These are phyloP conservation scores for Aspergillus brunneoviolaceus DNA, from an alignment of 2,329 filamentous ascomycete species.

Conservation along the genomic window DNA sequence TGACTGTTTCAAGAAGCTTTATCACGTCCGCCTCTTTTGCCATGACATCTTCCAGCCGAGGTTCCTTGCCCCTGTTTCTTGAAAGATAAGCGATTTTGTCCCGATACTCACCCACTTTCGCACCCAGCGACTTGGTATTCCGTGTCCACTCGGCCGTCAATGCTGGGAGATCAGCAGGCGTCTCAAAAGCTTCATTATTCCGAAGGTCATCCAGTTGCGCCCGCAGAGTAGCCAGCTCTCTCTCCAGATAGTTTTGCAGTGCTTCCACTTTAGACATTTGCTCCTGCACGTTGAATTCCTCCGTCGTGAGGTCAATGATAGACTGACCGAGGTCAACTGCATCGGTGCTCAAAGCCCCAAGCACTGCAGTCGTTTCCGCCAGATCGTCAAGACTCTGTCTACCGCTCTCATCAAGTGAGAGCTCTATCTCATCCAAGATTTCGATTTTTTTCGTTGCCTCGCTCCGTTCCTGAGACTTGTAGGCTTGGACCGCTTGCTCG, in stretches of 20 bases:
- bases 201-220: constrained; percentile 32
- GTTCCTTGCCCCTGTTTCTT: constrained; percentile 29
- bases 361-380: constrained; percentile 51
- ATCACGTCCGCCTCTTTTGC: constrained; percentile 60
- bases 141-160: constrained; percentile 74
- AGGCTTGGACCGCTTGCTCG: constrained; percentile 35
- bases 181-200: constrained; percentile 49
- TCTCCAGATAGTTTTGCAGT: constrained; percentile 58
- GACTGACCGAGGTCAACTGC: constrained; percentile 52
- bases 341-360: constrained; percentile 52
- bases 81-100: constrained; percentile 52
- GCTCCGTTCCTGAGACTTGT: constrained; percentile 30
- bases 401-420: constrained; percentile 55
- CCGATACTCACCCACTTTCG: constrained; percentile 67
- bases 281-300: constrained; percentile 53
- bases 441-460: constrained; percentile 36
- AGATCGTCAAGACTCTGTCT: constrained; percentile 58
- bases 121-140: constrained; percentile 64
- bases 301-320: constrained; percentile 58
- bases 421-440: constrained; percentile 56
- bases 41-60: constrained; percentile 53
- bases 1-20: constrained; percentile 60
- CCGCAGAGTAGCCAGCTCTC: constrained; percentile 46
- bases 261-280: constrained; percentile 57
- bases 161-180: constrained; percentile 60